Conservation (phyloP, 2,329 filamentous ascomycete species). For the Paraphoma chrysanthemicola region DNA sequence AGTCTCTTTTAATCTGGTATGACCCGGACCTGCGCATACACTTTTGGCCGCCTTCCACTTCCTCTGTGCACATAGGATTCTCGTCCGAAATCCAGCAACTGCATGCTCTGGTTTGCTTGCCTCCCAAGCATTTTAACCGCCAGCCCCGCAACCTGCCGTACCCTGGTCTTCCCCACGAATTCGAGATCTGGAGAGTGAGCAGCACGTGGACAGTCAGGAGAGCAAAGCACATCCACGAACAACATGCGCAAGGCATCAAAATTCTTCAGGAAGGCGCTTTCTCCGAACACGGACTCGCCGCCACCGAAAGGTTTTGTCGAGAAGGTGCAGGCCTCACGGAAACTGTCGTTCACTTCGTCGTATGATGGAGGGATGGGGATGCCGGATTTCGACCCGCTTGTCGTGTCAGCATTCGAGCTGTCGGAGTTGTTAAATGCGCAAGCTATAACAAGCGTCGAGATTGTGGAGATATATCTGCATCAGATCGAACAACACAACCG, state of each 20-base stretch:
- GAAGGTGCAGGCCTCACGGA: constrained; percentile 24
- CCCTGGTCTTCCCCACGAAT: constrained; percentile 10
- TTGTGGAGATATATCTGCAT: constrained; percentile 42
- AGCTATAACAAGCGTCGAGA: constrained; percentile 43
- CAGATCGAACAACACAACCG: constrained; percentile 46
- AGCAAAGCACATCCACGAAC: constrained; percentile 3
- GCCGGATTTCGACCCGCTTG: constrained; percentile 43
- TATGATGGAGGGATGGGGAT: constrained; percentile 23
- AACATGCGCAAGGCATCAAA: constrained; percentile 34
- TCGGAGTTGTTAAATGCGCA: constrained; percentile 39
- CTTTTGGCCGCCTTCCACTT: not conserved
- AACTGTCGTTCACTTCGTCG: constrained; percentile 37
- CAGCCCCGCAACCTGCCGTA: constrained; percentile 1
- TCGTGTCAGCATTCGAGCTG: constrained; percentile 38
- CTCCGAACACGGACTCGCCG: constrained; percentile 33
- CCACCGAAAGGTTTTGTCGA: constrained; percentile 25
- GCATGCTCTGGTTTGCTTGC: not conserved
- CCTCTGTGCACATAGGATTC: too few species aligned
- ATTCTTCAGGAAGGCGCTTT: constrained; percentile 34
- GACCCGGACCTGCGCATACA: constrained; percentile 11
- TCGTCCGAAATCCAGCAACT: not conserved
- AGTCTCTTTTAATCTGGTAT: constrained; percentile 16
- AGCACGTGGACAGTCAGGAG: constrained; percentile 1
- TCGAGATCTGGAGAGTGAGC: not conserved
- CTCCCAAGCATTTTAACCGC: not conserved